Base-by-base conservation (phyloP, 2,329 filamentous ascomycete species). In the Neurospora sp. region DNA sequence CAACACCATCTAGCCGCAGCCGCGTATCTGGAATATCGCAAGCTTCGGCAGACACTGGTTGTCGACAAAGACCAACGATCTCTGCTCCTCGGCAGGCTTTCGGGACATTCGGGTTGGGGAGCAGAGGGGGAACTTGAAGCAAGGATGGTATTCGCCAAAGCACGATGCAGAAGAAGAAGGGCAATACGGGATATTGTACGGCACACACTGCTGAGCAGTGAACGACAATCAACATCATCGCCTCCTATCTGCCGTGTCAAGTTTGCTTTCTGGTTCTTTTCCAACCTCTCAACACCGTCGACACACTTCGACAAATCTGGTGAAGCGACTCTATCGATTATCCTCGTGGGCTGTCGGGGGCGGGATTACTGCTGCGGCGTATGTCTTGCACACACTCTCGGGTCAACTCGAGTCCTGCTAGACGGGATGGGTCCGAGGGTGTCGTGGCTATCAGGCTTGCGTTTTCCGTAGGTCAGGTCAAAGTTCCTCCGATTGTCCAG, bases 1-100 rank as follows among this genome's bases (percentile, higher is more conserved):
- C 71, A 67, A 77, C 74, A 73, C 77, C 77, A 80, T 80, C 78
- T 80, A 77, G 77, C 77, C 75, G 75, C 73, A 68, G 73, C 75
- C 72, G 75, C 71, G 77, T 80, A 82, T 82, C 81, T 74, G 81
- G 79, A 73, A 80, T 82, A 79, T 77, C 67, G 73, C 74, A 74
- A 68, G 72, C 72, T 75, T 77, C 76, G 75, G 78, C 77, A 77
- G 82, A 79, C 82, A 83, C 82, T 81, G 81, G 80, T 69, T 83
- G 82, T 82, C 80, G 77, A 81, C 79, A 74, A 80, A 78, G 77
- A 78, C 75, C 74, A 77, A 74, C 74, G 75, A 72, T 68, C 75
- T 72, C 69, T 71, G 70, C 68, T 68, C 71, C 72, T 70, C 68
- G 46, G 66, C 66, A 15, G 68, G 41, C 69, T 46, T 52, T 65